These are phyloP conservation scores for Hypoxylon intermedium DNA, from an alignment of 495 filamentous ascomycete species.

Conservation along the genomic window DNA sequence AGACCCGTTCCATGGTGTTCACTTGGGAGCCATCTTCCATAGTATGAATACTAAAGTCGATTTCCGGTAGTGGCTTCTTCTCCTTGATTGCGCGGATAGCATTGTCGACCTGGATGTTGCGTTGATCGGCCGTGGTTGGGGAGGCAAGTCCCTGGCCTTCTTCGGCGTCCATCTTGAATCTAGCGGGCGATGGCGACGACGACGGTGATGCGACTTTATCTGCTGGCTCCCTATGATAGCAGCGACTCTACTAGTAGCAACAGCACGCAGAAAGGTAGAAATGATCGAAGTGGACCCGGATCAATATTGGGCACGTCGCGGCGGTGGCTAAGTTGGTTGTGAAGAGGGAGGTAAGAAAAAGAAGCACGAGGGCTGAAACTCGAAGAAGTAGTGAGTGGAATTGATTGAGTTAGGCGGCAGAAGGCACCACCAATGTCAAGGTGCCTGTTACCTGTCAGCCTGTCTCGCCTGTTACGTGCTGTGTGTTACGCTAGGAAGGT, in stretches of 20 bases:
- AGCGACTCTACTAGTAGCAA: slow-evolving; percentile 15
- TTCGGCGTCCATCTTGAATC: slow-evolving; percentile 50
- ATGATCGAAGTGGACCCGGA: slow-evolving; percentile 13
- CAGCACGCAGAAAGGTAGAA: background rate
- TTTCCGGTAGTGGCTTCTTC: slow-evolving; percentile 94
- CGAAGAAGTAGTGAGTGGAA: slow-evolving; percentile 6
- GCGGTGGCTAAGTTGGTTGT: slow-evolving; percentile 12
- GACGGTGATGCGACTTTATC: slow-evolving; percentile 34
- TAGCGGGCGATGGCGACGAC: background rate
- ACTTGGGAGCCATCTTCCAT: slow-evolving; percentile 98
- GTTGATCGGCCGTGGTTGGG: slow-evolving; percentile 40
- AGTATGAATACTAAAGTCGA: slow-evolving; percentile 95
- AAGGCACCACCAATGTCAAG: slow-evolving; percentile 15
- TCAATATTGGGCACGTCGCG: slow-evolving; percentile 16
- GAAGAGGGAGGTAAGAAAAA: slow-evolving; percentile 5
- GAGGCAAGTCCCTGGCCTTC: slow-evolving; percentile 44
- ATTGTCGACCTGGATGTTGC: slow-evolving; percentile 65
- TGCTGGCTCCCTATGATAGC: slow-evolving; percentile 2
- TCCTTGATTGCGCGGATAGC: slow-evolving; percentile 82
- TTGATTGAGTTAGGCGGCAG: slow-evolving; percentile 19
- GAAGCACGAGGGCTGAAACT: slow-evolving; percentile 35
- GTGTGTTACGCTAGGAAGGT: slow-evolving; percentile 2
- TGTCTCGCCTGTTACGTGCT: slow-evolving; percentile 7
- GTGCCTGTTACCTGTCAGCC: too few species aligned
- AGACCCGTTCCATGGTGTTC: slow-evolving; percentile 92